phyloP scores from a whole-genome alignment of 768 basidiomycete genomes.

The Boletus reticuloceps region DNA sequence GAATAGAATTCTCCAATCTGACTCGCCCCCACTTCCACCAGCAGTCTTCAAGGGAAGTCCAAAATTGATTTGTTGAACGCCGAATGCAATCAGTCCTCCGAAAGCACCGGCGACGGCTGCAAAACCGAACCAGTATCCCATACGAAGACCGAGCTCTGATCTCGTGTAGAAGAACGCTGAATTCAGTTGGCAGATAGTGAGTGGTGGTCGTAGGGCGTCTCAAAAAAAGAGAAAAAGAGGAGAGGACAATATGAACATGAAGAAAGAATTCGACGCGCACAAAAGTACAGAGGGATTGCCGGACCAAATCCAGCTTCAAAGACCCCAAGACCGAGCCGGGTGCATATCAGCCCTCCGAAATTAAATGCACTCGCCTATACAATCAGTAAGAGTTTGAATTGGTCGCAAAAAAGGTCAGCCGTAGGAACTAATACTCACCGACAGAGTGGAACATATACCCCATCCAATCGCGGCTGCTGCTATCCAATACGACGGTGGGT shows the following conservation, averaged over 20 bases:
- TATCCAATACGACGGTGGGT: constrained; percentile 67
- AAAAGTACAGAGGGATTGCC: constrained; percentile 74
- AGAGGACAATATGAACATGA: background rate
- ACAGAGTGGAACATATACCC: constrained; percentile 72
- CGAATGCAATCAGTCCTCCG: constrained; percentile 81
- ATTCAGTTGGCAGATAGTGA: background rate
- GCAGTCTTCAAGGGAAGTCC: constrained; percentile 21
- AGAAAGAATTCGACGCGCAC: constrained; percentile 38
- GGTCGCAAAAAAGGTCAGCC: background rate
- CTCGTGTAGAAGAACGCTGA: constrained; percentile 80
- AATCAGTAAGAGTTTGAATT: background rate
- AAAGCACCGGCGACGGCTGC: constrained; percentile 84
- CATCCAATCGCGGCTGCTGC: constrained; percentile 65
- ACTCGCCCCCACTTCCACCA: constrained; percentile 28
- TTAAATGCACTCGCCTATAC: constrained; percentile 59
- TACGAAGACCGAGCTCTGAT: constrained; percentile 67
- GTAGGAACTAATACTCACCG: constrained; percentile 40
- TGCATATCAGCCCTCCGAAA: constrained; percentile 55
- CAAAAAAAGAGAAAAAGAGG: background rate
- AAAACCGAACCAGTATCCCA: constrained; percentile 84
- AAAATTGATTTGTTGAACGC: constrained; percentile 64
- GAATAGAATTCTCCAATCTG: constrained; percentile 48
- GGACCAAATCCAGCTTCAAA: constrained; percentile 82
- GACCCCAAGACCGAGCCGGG: constrained; percentile 63
- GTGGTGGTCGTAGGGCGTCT: background rate